Conservation (phyloP, 129 eudicot species). For the Deinandra increscens region DNA sequence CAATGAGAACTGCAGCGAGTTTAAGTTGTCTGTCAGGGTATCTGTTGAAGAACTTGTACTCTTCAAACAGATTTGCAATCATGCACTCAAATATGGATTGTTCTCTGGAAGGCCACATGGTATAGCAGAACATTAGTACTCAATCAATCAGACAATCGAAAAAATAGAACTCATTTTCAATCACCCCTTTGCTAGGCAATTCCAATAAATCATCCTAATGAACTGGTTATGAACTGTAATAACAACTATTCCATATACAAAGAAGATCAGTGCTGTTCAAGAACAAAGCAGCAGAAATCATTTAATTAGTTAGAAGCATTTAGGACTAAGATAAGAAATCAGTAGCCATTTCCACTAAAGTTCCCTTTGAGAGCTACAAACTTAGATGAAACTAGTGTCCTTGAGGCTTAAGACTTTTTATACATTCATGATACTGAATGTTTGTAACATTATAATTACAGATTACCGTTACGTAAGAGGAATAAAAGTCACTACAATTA, state of each 20-base stretch:
- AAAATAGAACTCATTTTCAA: background rate
- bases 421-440: background rate
- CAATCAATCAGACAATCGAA: constrained; percentile 4
- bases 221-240: background rate
- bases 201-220: constrained; percentile 5
- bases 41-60: constrained; percentile 86
- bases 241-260: background rate
- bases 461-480: constrained; percentile 1
- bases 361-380: background rate
- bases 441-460: background rate
- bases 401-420: background rate
- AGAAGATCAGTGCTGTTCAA: background rate
- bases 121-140: constrained; percentile 12
- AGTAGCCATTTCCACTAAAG: background rate
- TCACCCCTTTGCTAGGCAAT: constrained; percentile 9
- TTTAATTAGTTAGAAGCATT: background rate
- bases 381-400: background rate
- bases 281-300: background rate
- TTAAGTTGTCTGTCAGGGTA: constrained; percentile 90
- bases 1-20: constrained; percentile 81
- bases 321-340: background rate
- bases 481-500: background rate
- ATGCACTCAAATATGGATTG: constrained; percentile 80
- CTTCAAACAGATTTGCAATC: constrained; percentile 89
- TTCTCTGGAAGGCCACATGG: constrained; percentile 53